Base-by-base conservation (phyloP, 2,329 filamentous ascomycete genomes). In the Xylariaceae sp. region DNA sequence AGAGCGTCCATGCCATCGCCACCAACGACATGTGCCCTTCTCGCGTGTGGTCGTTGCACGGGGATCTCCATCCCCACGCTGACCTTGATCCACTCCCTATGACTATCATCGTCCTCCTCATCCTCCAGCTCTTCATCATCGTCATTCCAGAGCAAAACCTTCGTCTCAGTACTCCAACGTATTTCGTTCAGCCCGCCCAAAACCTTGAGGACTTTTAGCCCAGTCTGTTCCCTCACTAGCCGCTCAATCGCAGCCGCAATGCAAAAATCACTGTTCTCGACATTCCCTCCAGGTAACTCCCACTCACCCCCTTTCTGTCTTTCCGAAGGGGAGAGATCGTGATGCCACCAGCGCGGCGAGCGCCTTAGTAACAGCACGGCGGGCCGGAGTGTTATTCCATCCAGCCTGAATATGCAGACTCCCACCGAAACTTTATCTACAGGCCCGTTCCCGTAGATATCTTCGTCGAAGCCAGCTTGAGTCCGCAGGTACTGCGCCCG, bases 351-450 rank as follows among this genome's bases (percentile, higher is more conserved):
- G 2, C 33, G 45, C 17, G 44, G 45, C 14, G 49, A 54, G 19
- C 59, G 57, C 19, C 58, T 53, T 1, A 65, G 56, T 32, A 65
- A 54, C 17, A 65, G 53, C 14, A 63, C 55, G 5, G 57, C 58
- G 1, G 60, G 62, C n/a, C 50, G 53, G 4, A 53, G 52, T 17
- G 58, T 60, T 42, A 55, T 44, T 2, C 51, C 44, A 44, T 66
- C 61, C 41, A 61, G 56, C 35, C 58, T 61, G 46, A 64, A 62
- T 47, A 66, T 58, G 52, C 61, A 64, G 11, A 59, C 58, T 38
- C 62, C 60, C 0, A 64, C 58, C 17, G 51, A 56, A 0, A 66
- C 53, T 45, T 50, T 57, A 38, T 59, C 54, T 5, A 48, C 48
- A 35, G 52, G 42, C 6, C 11, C 12, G 17, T 36, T 22, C 30